phyloP scores from a whole-genome alignment of 2,329 filamentous ascomycete genomes.

The Colletotrichum liaoningense region DNA sequence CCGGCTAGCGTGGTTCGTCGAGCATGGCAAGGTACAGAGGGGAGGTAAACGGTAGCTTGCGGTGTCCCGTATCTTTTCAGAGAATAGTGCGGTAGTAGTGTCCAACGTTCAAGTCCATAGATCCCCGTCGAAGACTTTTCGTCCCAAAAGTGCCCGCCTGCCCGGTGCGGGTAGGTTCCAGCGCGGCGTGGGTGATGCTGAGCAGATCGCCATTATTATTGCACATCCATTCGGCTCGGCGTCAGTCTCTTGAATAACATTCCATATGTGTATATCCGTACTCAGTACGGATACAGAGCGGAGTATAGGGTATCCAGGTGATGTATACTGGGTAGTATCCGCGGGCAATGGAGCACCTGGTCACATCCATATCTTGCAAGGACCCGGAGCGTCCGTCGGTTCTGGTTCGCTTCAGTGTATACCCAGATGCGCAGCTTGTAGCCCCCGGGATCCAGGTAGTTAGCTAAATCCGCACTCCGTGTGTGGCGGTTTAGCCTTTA shows the following conservation, averaged over 20 bases:
- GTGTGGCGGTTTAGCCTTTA: slow-evolving; percentile 11
- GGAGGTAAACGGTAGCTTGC: not conserved
- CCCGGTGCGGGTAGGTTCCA: slow-evolving; percentile 16
- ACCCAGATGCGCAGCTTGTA: not conserved
- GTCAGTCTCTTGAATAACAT: not conserved
- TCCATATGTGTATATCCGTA: not conserved
- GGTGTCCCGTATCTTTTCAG: not conserved
- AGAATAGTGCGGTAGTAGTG: not conserved
- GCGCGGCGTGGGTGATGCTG: not conserved
- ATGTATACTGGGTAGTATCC: not conserved
- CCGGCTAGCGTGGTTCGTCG: slow-evolving; percentile 29
- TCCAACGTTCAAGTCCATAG: slow-evolving; percentile 13
- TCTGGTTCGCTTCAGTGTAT: not conserved
- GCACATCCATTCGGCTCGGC: slow-evolving; percentile 19
- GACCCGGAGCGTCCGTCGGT: slow-evolving; percentile 13
- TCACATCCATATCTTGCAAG: not conserved
- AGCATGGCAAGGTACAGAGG: slow-evolving; percentile 2
- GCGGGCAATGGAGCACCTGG: not conserved
- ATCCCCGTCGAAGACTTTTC: slow-evolving; percentile 25
- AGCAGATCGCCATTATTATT: slow-evolving; percentile 17
- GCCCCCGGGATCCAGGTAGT: not conserved
- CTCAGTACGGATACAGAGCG: no score
- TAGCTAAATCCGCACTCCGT: not conserved
- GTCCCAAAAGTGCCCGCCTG: slow-evolving; percentile 27
- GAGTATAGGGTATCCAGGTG: not conserved